Base-by-base conservation (phyloP, 1,284 basidiomycete genomes). In the Cryptococcus neoformans region DNA sequence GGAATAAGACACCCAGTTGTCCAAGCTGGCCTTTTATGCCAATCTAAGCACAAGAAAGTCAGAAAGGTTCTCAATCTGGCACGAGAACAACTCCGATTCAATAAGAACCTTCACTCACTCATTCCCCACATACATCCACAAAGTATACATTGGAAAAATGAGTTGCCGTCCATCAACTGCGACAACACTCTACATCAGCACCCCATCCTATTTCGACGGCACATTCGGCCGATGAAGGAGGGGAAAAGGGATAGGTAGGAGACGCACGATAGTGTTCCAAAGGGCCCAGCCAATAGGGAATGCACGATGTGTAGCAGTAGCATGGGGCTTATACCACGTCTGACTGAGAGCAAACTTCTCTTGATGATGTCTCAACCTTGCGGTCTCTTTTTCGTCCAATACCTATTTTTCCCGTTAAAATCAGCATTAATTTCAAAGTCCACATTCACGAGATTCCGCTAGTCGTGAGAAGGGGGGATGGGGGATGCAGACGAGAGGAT, bases 261-360 rank as follows among this genome's bases (percentile, higher is more conserved):
- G 41, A 21, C 70, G 49, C 51, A 74, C 70, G 11, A 75, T 65
- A 2, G 74, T 76, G 54, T 76, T 78, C 69, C 70, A 74, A 16
- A 78, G 54, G 28, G 64, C 81, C 69, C 75, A 86, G 83, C 81
- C 83, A 70, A 90, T 88, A 6, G 88, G 87, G 73, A 92, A 92
- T 5, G 90, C 89, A 50, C 86, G 80, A 72, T 93, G 90, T 0
- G 91, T 92, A 55, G 87, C 85, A 4, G 89, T 92, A 44, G 88
- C 90, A 73, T 92, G 89, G 6, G 90, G 85, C 44, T 88, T 81
- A 75, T 94, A 94, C 89, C 90, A 94, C 0, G 89, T 91, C 76
- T 77, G 78, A 49, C 64, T 68, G 37, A 66, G 64, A 4, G 70
- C 66, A 62, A 78, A 79, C 61, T 72, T 72, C 16, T 70, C 64